phyloP scores from a whole-genome alignment of 129 eudicot species.

The Apium graveolens region DNA sequence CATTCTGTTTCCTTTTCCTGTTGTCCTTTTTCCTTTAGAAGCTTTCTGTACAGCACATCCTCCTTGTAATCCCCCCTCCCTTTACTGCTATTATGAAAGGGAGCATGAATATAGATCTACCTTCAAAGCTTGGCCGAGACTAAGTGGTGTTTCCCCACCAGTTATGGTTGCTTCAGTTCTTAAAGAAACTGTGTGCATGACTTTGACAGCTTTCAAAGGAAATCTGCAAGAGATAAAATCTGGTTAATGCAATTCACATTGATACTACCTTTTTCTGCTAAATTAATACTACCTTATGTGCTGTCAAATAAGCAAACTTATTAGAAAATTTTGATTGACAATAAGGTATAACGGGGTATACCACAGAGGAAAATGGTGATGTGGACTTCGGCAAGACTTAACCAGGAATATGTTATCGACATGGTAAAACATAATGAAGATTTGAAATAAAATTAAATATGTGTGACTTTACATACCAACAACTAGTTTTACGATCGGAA shows the following conservation, averaged over 20 bases:
- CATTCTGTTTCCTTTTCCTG: neutral
- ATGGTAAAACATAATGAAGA: no score
- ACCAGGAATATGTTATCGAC: no score
- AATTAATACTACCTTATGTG: no score
- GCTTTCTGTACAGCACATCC: neutral
- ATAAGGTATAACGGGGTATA: neutral
- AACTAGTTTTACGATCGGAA: neutral
- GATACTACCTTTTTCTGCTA: neutral
- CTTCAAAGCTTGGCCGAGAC: slow-evolving; percentile 76
- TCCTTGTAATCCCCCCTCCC: neutral
- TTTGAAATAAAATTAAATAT: no score
- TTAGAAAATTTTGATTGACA: neutral
- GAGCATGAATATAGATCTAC: slow-evolving; percentile 22
- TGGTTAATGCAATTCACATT: neutral
- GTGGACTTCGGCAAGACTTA: neutral
- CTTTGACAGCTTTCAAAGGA: slow-evolving; percentile 93
- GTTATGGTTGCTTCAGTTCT: slow-evolving; percentile 83
- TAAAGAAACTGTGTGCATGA: slow-evolving; percentile 93
- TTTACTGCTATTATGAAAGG: neutral
- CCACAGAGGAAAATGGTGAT: neutral
- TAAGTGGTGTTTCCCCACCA: slow-evolving; percentile 51
- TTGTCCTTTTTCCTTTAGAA: no score
- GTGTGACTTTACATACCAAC: neutral
- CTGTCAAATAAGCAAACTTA: neutral
- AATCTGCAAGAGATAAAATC: slow-evolving; percentile 46